These are phyloP conservation scores for Mortierella sp. DNA, from an alignment of 371 early-diverging fungal species.

Conservation along the genomic window DNA sequence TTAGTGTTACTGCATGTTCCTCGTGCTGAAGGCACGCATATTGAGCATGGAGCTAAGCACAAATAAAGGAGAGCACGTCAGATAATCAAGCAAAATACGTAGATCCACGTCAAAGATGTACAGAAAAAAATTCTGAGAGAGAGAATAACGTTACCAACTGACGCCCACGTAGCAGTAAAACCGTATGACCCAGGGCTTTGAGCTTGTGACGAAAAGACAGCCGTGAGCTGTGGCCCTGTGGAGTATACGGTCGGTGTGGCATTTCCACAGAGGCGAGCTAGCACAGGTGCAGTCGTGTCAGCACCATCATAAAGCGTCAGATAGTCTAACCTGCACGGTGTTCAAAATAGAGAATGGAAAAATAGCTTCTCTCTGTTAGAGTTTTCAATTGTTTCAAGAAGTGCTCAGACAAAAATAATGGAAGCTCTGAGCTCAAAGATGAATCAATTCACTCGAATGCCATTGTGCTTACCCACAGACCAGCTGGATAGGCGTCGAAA, in stretches of 20 bases:
- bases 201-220: slow-evolving; percentile 38
- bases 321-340: slow-evolving; percentile 38
- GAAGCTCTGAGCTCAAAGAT: too few relatives aligned
- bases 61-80: background rate
- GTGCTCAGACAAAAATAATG: background rate
- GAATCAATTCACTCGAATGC: background rate
- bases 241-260: slow-evolving; percentile 38
- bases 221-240: slow-evolving; percentile 45
- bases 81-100: background rate
- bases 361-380: background rate
- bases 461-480: slow-evolving; percentile 52
- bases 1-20: slow-evolving; percentile 46
- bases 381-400: background rate
- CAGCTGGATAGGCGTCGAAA: slow-evolving; percentile 37
- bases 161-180: slow-evolving; percentile 39
- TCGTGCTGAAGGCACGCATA: slow-evolving; percentile 32
- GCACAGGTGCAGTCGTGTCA: slow-evolving; percentile 24
- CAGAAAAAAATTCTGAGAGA: background rate
- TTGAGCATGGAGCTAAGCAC: slow-evolving; percentile 37
- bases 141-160: slow-evolving; percentile 27
- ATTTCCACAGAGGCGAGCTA: slow-evolving; percentile 49
- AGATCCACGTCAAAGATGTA: background rate
- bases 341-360: background rate
- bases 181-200: slow-evolving; percentile 40
- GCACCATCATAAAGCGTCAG: slow-evolving; percentile 54